Conservation (phyloP, 768 basidiomycete genomes). For the Leccinellum rugosiceps region DNA sequence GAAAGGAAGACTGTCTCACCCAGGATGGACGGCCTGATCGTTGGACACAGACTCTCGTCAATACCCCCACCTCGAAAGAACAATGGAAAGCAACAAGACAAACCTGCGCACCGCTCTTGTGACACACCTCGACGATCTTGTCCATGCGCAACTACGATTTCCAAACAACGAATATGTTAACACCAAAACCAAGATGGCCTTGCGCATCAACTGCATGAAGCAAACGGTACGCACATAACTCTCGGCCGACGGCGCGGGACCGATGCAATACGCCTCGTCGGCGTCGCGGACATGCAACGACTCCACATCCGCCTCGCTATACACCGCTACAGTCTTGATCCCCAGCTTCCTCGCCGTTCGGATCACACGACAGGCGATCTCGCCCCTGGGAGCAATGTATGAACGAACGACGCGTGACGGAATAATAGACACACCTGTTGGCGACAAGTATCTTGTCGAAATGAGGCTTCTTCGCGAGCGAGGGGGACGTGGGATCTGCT, state of each 20-base stretch:
- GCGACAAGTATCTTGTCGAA: conserved; percentile 93
- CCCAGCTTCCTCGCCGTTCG: conserved; percentile 86
- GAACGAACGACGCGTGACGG: background rate
- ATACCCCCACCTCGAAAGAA: background rate
- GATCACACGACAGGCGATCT: conserved; percentile 95
- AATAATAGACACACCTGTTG: conserved; percentile 52
- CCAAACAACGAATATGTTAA: background rate
- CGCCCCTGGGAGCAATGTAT: conserved; percentile 54
- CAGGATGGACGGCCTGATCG: conserved; percentile 84
- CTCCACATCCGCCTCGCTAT: conserved; percentile 80
- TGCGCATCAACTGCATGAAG: background rate
- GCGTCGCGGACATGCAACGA: conserved; percentile 83
- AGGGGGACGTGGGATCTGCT: conserved; percentile 1
- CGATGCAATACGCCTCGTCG: conserved; percentile 90
- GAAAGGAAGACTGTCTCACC: conserved; percentile 41
- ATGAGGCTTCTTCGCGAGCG: conserved; percentile 43
- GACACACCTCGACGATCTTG: conserved; percentile 84
- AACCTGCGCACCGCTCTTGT: conserved; percentile 81
- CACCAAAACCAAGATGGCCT: background rate
- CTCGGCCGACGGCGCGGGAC: conserved; percentile 83
- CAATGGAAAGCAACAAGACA: conserved; percentile 11
- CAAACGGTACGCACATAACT: conserved; percentile 67
- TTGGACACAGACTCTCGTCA: background rate
- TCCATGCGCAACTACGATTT: conserved; percentile 70
- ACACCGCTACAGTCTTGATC: conserved; percentile 89